Conservation (phyloP, 306 rosid species). For the Cucurbita ficifolia region DNA sequence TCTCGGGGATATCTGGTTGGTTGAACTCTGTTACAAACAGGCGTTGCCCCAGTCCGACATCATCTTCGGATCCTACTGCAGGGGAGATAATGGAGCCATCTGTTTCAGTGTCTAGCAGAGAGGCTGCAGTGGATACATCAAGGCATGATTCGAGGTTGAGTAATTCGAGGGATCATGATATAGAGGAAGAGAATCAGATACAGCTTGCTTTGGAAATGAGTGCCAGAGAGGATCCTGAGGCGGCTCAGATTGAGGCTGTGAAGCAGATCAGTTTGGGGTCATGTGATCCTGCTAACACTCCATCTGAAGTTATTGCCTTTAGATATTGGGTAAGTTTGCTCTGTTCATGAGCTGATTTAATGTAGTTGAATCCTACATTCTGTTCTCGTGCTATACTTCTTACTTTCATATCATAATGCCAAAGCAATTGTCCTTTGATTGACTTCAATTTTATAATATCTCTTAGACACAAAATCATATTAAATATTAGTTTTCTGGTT, state of each 20-base stretch:
- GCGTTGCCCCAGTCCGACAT: conserved; percentile 34
- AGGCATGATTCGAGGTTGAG: conserved; percentile 51
- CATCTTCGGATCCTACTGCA: conserved; percentile 28
- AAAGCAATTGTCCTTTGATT: not conserved
- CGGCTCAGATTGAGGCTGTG: conserved; percentile 94
- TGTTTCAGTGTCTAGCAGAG: conserved; percentile 41
- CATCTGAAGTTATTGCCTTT: conserved; percentile 83
- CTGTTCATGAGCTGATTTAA: conserved; percentile 12
- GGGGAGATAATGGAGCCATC: conserved; percentile 40
- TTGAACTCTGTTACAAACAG: conserved; percentile 54
- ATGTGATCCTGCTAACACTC: conserved; percentile 63
- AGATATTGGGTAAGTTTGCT: conserved; percentile 77
- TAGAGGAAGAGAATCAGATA: conserved; percentile 89
- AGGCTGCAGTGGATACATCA: conserved; percentile 36
- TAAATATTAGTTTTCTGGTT: not conserved
- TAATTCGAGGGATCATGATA: conserved; percentile 65
- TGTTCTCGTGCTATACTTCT: not conserved
- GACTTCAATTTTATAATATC: not conserved
- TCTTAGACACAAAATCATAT: not conserved
- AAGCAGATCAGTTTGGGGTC: conserved; percentile 96
- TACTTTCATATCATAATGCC: not conserved
- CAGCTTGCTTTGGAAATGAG: conserved; percentile 81
- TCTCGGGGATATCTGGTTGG: conserved; percentile 60
- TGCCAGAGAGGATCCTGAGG: conserved; percentile 98
- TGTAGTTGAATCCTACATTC: conserved; percentile 2